phyloP scores from a whole-genome alignment of 306 rosid genomes.

The Casuarina glauca region DNA sequence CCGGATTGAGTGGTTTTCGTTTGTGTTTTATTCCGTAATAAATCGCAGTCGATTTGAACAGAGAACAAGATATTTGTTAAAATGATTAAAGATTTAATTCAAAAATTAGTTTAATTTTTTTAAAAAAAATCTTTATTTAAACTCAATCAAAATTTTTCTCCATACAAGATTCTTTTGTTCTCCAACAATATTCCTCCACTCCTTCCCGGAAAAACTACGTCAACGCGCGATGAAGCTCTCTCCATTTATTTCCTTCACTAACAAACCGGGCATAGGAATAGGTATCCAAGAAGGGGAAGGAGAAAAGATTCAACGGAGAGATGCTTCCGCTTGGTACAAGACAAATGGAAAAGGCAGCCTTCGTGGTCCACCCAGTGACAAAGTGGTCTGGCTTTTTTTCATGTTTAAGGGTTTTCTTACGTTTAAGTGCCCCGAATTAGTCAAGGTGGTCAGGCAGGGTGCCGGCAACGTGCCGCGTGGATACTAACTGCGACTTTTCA shows the following conservation, averaged over 20 bases:
- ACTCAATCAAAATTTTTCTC: too few species aligned
- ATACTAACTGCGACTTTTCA: conserved; percentile 51
- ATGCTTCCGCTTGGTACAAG: background rate
- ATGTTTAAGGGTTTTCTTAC: conserved; percentile 12
- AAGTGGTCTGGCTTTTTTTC: background rate
- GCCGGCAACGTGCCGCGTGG: conserved; percentile 43
- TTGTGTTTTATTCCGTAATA: too few species aligned
- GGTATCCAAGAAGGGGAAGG: conserved; percentile 9
- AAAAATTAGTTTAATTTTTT: too few species aligned
- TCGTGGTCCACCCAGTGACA: background rate
- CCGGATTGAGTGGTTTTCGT: too few species aligned
- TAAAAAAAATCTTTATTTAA: too few species aligned
- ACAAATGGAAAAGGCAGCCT: background rate
- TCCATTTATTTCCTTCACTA: too few species aligned
- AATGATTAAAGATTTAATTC: too few species aligned
- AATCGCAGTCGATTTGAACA: background rate
- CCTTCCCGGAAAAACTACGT: conserved; percentile 15
- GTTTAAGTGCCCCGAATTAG: too few species aligned
- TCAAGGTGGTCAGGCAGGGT: too few species aligned
- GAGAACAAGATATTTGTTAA: background rate
- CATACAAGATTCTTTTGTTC: too few species aligned
- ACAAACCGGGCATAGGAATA: too few species aligned
- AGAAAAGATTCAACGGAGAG: background rate
- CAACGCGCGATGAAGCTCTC: conserved; percentile 20
- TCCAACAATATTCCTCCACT: background rate